phyloP scores from a whole-genome alignment of 441 rosid species.

The Pelargonium australe region DNA sequence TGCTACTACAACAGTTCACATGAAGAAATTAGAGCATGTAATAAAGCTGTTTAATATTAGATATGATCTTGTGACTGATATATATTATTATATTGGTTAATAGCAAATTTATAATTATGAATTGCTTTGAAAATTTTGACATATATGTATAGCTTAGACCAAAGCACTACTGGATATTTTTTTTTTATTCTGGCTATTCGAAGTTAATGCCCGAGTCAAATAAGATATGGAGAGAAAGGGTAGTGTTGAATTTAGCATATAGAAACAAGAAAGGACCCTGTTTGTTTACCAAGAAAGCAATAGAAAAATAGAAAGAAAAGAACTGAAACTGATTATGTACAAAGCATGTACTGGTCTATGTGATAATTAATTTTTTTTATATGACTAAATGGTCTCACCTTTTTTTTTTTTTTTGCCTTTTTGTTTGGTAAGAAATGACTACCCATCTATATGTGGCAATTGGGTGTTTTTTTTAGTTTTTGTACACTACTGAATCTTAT shows the following conservation, averaged over 20 bases:
- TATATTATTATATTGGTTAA: too few relatives aligned
- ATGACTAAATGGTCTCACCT: background rate
- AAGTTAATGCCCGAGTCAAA: background rate
- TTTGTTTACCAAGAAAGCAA: background rate
- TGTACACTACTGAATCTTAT: too few relatives aligned
- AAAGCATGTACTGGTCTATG: background rate
- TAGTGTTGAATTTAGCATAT: background rate
- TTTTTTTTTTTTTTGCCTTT: too few relatives aligned
- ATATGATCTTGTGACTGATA: too few relatives aligned
- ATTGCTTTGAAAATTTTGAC: background rate
- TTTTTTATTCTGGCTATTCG: background rate
- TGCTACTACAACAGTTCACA: too few relatives aligned
- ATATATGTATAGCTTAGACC: background rate
- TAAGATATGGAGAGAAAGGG: background rate
- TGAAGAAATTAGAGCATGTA: too few relatives aligned
- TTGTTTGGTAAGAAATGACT: background rate
- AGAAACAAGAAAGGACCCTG: background rate
- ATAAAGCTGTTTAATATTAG: too few relatives aligned
- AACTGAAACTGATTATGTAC: background rate
- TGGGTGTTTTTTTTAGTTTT: too few relatives aligned
- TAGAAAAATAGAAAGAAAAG: background rate
- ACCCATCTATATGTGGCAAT: background rate
- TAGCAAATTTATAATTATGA: background rate
- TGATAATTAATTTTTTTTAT: background rate
- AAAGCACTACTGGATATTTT: background rate